phyloP scores from a whole-genome alignment of 2,329 filamentous ascomycete species.

The Fusarium praegraminearum region DNA sequence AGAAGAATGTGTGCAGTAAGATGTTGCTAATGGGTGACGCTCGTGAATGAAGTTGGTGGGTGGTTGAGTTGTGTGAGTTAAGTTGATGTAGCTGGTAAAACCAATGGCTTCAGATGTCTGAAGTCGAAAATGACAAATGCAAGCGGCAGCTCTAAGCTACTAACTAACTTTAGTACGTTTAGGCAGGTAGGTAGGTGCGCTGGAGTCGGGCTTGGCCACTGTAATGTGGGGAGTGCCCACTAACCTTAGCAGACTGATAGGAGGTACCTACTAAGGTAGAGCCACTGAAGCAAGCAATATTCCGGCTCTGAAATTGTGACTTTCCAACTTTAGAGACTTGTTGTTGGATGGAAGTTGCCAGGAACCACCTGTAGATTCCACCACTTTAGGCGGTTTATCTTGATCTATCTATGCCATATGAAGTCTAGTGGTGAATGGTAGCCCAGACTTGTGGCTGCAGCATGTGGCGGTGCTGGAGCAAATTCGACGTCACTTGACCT shows the following conservation, averaged over 20 bases:
- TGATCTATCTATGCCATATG: constrained; percentile 14
- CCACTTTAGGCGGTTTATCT: constrained; percentile 15
- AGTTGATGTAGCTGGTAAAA: constrained; percentile 37
- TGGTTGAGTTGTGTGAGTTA: constrained; percentile 8
- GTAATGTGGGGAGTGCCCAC: not conserved
- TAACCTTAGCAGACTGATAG: not conserved
- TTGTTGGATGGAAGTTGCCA: constrained; percentile 10
- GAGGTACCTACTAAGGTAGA: not conserved
- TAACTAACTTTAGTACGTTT: not conserved
- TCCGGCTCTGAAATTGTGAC: not conserved
- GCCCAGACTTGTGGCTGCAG: constrained; percentile 28
- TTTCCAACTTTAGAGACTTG: not conserved
- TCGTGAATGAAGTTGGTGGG: not conserved
- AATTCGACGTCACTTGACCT: constrained; percentile 32
- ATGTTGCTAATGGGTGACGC: not conserved
- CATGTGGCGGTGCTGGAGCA: constrained; percentile 12
- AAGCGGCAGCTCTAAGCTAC: constrained; percentile 14
- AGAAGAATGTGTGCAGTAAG: not conserved
- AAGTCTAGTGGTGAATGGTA: constrained; percentile 5
- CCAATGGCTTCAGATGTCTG: constrained; percentile 26
- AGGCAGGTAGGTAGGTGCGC: not conserved
- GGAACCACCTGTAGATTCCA: constrained; percentile 24
- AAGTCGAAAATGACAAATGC: constrained; percentile 39
- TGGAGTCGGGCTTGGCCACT: not conserved
- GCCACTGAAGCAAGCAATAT: not conserved